Evolutionary conservation across 2,329 filamentous ascomycete genomes (phyloP), one percentile per base, ranked within the genome.

Genomic region (Chaetomium globosum): DNA sequence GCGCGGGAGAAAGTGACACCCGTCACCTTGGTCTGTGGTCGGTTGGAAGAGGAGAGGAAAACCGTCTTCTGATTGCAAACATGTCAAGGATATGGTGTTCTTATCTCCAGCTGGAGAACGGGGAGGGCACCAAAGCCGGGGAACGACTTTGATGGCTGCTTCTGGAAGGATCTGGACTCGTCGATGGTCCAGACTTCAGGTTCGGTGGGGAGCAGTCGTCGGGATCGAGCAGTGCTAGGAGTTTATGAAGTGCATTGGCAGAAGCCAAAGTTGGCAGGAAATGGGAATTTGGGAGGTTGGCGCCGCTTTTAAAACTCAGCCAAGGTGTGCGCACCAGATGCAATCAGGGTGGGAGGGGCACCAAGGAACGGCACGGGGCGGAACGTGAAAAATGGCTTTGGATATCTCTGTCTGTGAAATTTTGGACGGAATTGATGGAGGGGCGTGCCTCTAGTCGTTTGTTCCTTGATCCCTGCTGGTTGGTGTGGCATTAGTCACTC

Each of bases 1-100:
- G 77, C 79, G 78, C 79, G 75, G 73, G 72, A 77, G 78, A 76
- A 75, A 77, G 78, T 77, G 77, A 80, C 75, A 76, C 79, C 79
- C 77, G 83, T 86, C 84, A 86, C 83, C 84, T 84, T 80, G 82
- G 82, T 84, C 83, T 85, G 80, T 83, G 81, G 80, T 85, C 82
- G 83, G 82, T 82, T 75, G 82, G 81, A 80, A 81, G 82, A 81
- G 80, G 81, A 77, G 80, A 82, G 76, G 78, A 80, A 77, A 77
- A 79, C 74, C 78, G 79, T 81, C 78, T 81, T 82, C 79, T 80
- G 81, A 79, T 79, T 78, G 81, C 80, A 77, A 83, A 86, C 84
- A 86, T 86, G 79, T 80, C 79, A 81, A 78, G 72, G 76, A 77
- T 77, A 74, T 72, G 73, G 73, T 75, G 71, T 74, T 73, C 75